Base-by-base conservation (phyloP, 768 basidiomycete species). In the Neoboletus brunneissimus region DNA sequence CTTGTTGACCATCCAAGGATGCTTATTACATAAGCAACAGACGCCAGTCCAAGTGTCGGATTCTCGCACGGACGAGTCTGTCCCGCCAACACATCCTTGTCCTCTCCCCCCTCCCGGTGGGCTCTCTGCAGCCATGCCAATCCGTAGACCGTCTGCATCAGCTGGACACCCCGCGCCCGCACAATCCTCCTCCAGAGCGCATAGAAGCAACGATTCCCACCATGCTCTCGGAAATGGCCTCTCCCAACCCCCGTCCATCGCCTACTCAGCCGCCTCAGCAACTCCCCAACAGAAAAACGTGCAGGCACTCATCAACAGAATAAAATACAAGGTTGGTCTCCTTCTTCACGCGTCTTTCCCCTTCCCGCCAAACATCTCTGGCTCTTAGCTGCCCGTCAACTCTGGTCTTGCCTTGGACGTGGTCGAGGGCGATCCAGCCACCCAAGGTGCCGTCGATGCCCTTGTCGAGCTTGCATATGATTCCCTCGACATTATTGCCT, bases 241-340 rank as follows among this genome's bases (percentile, higher is more conserved):
- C 48, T 4, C 67, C 5, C 71, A 74, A 25, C 71, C 72, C 16
- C 70, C 72, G 8, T 73, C 72, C 45, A 57, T 72, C 56, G 73
- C 73, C 49, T 77, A 77, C 64, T 71, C 75, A 31, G 63, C 73
- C 18, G 64, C 65, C 31, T 68, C 71, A 15, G 65, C 80, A 9
- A 83, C 83, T 2, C 86, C 88, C 1, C 89, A 94, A 67, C 88
- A 91, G 74, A 91, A 87, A 77, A 83, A 91, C 51, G 85, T 94
- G 34, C 82, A 86, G 60, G 86, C 85, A 9, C 76, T 95, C 59
- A 89, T 95, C 35, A 86, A 83, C 64, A 80, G 92, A 65, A 73
- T 95, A 66, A 88, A 86, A 73, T 82, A 84, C 72, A 94, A 91
- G 82, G 93, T 89, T 51, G 40, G 76, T 67, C 34, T 37, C 49